Evolutionary conservation across 257 asterid genomes (phyloP).

Genomic region (Oldenlandia corymbosa): DNA sequence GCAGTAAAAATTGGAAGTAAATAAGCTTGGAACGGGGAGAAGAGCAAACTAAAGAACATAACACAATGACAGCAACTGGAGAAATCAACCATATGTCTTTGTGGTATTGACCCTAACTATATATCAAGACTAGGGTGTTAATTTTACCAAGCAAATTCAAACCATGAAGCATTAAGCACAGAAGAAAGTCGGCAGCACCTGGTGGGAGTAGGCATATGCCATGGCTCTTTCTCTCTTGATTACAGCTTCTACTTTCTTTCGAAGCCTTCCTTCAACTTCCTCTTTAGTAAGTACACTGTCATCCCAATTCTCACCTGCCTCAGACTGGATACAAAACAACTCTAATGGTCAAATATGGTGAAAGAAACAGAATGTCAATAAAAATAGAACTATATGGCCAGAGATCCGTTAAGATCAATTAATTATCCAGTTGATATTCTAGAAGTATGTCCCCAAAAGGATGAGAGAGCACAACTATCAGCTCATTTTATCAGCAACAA

Average conservation of each 20-base stretch:
- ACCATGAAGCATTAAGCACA: background rate
- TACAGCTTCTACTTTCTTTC: conserved; percentile 76
- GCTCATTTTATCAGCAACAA: background rate
- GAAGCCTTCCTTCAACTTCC: conserved; percentile 59
- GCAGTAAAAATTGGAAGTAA: background rate
- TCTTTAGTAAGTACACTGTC: conserved; percentile 79
- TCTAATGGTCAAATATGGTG: background rate
- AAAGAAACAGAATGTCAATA: background rate
- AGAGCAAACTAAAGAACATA: background rate
- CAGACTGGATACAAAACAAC: conserved; percentile 37
- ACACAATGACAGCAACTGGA: background rate
- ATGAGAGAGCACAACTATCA: background rate
- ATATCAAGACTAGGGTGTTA: background rate
- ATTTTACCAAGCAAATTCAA: background rate
- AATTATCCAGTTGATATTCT: background rate
- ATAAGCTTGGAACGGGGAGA: background rate
- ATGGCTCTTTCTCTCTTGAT: conserved; percentile 85
- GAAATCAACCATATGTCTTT: background rate
- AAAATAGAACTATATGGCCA: background rate
- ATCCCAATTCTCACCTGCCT: conserved; percentile 81
- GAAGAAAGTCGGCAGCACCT: conserved; percentile 38
- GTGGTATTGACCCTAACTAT: background rate
- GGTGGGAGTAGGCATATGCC: conserved; percentile 91
- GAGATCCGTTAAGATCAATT: too few relatives aligned
- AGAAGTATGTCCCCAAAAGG: background rate